Conservation (phyloP, 2,329 filamentous ascomycete species). For the Aureobasidium pullulans region DNA sequence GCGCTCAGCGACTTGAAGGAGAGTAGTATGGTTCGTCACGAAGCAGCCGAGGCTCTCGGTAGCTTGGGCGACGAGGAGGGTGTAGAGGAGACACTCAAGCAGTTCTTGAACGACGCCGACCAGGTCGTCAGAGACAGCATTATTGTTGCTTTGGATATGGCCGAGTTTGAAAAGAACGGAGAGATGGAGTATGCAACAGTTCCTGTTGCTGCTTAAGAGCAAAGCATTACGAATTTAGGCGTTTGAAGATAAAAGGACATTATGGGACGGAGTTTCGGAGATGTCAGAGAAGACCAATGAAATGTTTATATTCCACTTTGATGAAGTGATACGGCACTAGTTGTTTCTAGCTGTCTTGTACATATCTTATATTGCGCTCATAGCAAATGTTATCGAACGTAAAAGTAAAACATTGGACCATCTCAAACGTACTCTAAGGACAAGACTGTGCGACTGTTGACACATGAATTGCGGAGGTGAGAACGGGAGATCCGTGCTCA, state of each 20-base stretch:
- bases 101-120: constrained; percentile 83
- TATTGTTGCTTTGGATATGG: constrained; percentile 94
- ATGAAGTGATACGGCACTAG: background rate
- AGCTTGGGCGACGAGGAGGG: constrained; percentile 90
- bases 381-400: background rate
- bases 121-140: constrained; percentile 91
- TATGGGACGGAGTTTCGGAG: constrained; percentile 6
- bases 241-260: constrained; percentile 2
- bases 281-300: constrained; percentile 1
- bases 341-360: background rate
- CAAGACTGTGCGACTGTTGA: background rate
- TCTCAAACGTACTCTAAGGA: background rate
- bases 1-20: constrained; percentile 73
- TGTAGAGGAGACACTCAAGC: constrained; percentile 76
- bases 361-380: background rate
- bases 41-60: constrained; percentile 91
- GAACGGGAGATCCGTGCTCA: constrained; percentile 4
- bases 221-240: constrained; percentile 27
- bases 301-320: background rate
- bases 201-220: constrained; percentile 42
- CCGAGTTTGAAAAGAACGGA: constrained; percentile 85
- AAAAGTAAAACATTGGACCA: background rate
- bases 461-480: background rate
- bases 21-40: constrained; percentile 93
- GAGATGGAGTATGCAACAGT: constrained; percentile 89